These are phyloP conservation scores for Cystobasidium slooffiae DNA, from an alignment of 1,284 basidiomycete species.

Conservation along the genomic window DNA sequence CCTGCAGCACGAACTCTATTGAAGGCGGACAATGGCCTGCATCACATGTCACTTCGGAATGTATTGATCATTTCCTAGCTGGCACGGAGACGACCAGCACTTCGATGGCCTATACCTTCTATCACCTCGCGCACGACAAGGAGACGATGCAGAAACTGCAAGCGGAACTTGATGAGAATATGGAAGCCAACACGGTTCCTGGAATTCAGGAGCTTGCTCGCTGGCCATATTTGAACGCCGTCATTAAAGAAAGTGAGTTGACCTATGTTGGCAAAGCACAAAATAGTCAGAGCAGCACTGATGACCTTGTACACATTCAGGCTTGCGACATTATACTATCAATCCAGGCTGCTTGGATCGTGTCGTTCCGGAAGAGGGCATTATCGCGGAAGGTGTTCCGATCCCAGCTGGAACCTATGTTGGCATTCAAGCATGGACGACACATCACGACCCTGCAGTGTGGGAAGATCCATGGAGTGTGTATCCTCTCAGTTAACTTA, in stretches of 20 bases:
- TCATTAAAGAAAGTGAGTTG: conserved; percentile 9
- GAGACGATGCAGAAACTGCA: not conserved
- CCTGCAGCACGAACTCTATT: not conserved
- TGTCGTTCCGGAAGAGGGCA: not conserved
- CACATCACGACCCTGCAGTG: conserved; percentile 5
- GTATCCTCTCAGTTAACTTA: too few relatives aligned
- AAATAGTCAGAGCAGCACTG: not conserved
- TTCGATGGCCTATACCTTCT: conserved; percentile 11
- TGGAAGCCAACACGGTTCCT: not conserved
- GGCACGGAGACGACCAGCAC: conserved; percentile 19
- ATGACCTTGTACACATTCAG: not conserved
- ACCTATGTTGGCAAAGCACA: not conserved
- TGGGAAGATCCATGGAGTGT: conserved; percentile 10
- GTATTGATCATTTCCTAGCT: conserved; percentile 15
- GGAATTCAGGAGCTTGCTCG: conserved; percentile 9
- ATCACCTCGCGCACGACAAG: not conserved
- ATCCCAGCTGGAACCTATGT: conserved; percentile 10
- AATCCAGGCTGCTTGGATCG: conserved; percentile 11
- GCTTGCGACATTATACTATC: conserved; percentile 9
- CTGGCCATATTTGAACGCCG: not conserved
- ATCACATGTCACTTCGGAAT: conserved; percentile 4
- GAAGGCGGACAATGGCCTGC: conserved; percentile 6
- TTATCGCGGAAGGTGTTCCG: not conserved
- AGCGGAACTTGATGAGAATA: conserved; percentile 1
- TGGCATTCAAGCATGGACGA: conserved; percentile 20